These are phyloP conservation scores for Akanthomyces dipterigenus DNA, from an alignment of 2,329 filamentous ascomycete genomes.

Conservation along the genomic window DNA sequence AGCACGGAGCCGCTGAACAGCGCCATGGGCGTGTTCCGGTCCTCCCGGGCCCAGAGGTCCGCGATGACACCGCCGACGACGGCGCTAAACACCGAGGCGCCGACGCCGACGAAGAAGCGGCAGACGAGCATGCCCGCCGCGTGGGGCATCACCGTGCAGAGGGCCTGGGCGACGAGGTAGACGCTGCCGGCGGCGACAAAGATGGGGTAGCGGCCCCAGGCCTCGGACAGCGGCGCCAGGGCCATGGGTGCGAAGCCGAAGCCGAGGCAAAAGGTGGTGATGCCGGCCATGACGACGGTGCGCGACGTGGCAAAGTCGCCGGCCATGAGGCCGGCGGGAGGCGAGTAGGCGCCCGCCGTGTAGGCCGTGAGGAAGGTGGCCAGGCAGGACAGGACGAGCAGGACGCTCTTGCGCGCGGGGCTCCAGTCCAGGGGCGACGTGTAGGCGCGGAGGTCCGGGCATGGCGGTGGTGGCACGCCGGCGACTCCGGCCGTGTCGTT, in stretches of 20 bases:
- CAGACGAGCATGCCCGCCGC: constrained; percentile 68
- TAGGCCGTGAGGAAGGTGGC: constrained; percentile 76
- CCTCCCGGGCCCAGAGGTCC: constrained; percentile 72
- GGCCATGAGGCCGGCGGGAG: constrained; percentile 59
- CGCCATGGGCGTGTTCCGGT: constrained; percentile 84
- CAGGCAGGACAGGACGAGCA: constrained; percentile 66
- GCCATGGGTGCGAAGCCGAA: constrained; percentile 83
- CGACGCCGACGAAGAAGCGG: constrained; percentile 71
- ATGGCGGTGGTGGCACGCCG: constrained; percentile 44
- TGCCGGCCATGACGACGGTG: constrained; percentile 63
- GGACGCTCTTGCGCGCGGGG: constrained; percentile 57
- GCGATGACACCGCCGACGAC: constrained; percentile 90
- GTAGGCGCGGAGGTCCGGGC: constrained; percentile 61
- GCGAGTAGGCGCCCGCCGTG: constrained; percentile 72
- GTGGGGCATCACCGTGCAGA: constrained; percentile 63
- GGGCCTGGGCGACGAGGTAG: constrained; percentile 64
- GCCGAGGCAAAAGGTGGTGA: constrained; percentile 75
- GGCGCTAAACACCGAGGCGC: constrained; percentile 72
- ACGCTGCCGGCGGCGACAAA: constrained; percentile 68
- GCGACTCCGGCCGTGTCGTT: constrained; percentile 17
- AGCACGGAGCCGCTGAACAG: constrained; percentile 76
- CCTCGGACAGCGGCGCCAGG: constrained; percentile 79
- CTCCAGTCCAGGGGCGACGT: constrained; percentile 70
- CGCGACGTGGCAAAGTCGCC: constrained; percentile 57
- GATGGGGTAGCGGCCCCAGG: constrained; percentile 79